Conservation (phyloP, 129 eudicot genomes). For the Tagetes patula region DNA sequence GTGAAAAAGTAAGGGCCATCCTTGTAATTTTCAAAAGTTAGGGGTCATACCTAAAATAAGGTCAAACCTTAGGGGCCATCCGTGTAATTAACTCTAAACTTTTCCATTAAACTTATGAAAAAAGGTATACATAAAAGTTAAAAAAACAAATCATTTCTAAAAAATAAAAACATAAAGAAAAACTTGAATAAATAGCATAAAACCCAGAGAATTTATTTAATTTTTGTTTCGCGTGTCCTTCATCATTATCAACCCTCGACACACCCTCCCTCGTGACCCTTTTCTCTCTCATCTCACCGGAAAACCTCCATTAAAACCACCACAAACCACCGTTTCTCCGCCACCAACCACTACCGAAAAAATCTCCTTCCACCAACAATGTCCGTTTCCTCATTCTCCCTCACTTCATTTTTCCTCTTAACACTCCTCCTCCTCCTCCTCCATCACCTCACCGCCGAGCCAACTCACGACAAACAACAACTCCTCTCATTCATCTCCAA, state of each 20-base stretch:
- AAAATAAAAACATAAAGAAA: no score
- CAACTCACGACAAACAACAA: slow-evolving; percentile 68
- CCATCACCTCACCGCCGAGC: slow-evolving; percentile 47
- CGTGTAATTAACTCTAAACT: no score
- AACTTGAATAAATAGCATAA: no score
- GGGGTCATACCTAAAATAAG: no score
- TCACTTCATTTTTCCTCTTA: not conserved
- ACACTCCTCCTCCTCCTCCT: not conserved
- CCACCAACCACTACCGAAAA: not conserved
- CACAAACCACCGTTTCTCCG: not conserved
- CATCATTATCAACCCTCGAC: not conserved
- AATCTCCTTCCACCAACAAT: not conserved
- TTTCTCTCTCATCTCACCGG: not conserved
- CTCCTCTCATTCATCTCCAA: slow-evolving; percentile 57
- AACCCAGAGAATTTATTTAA: no score
- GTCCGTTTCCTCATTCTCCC: not conserved
- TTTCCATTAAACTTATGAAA: no score
- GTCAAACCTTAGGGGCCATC: no score
- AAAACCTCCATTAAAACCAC: not conserved
- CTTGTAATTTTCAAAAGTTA: no score
- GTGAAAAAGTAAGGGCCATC: no score
- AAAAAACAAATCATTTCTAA: no score
- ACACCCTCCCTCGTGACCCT: not conserved
- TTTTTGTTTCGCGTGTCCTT: not conserved
- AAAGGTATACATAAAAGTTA: no score